A percentile compares a stretch with the other conserved stretches of the same genome.
Evolutionary conservation across 768 basidiomycete genomes (phyloP).

Genomic region (Rhizopogon salebrosus): DNA sequence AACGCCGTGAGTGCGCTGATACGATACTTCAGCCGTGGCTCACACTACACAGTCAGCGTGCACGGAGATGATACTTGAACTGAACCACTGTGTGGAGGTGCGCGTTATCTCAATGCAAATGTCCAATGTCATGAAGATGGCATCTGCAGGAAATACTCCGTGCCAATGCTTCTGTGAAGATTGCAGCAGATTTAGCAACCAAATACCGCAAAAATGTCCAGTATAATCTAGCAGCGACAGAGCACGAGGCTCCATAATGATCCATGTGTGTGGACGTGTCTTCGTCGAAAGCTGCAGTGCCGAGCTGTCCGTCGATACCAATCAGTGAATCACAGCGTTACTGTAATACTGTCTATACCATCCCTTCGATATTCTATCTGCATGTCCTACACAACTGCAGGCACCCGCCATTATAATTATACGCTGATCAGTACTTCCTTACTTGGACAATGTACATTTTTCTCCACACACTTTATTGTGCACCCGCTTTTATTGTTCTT

Average conservation of each 20-base stretch:
- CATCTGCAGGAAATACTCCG: constrained; percentile 64
- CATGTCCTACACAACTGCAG: too few species aligned
- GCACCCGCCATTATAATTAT: too few species aligned
- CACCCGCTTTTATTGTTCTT: constrained; percentile 18
- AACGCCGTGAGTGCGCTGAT: constrained; percentile 58
- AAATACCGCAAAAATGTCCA: constrained; percentile 92
- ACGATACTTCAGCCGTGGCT: not conserved
- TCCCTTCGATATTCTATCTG: too few species aligned
- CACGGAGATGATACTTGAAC: constrained; percentile 83
- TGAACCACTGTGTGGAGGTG: constrained; percentile 86
- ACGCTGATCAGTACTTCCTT: constrained; percentile 17
- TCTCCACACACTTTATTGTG: constrained; percentile 11
- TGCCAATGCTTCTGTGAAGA: constrained; percentile 73
- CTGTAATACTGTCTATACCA: too few species aligned
- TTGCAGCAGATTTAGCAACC: constrained; percentile 75
- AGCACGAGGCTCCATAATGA: constrained; percentile 19
- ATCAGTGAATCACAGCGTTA: not conserved
- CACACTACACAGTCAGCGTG: constrained; percentile 68
- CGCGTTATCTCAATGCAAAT: constrained; percentile 12
- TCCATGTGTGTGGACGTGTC: too few species aligned
- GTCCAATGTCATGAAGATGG: not conserved
- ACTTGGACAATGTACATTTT: constrained; percentile 17
- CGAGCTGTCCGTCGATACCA: too few species aligned
- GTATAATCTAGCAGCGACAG: constrained; percentile 81
- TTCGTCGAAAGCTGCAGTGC: too few species aligned